phyloP scores from a whole-genome alignment of 2,329 filamentous ascomycete genomes.

The Claviceps sp. region DNA sequence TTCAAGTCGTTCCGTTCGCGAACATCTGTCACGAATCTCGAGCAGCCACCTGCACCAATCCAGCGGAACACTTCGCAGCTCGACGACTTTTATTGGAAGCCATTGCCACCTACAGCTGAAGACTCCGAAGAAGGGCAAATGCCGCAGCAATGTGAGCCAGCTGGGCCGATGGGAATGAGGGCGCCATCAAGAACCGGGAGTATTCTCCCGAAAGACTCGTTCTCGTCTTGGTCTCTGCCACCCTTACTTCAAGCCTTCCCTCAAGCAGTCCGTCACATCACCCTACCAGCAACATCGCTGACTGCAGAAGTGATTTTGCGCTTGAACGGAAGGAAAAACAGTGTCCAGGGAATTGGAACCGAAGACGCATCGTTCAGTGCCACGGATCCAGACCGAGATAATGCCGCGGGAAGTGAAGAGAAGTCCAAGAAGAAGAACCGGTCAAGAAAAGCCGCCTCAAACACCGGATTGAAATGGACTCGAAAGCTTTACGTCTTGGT shows the following conservation, averaged over 20 bases:
- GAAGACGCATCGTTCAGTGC: slow-evolving; percentile 7
- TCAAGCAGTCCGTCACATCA: slow-evolving; percentile 65
- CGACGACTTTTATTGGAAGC: slow-evolving; percentile 24
- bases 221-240: slow-evolving; percentile 49
- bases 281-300: slow-evolving; percentile 51
- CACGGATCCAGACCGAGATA: background rate
- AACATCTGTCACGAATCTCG: slow-evolving; percentile 23
- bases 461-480: slow-evolving; percentile 47
- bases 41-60: slow-evolving; percentile 27
- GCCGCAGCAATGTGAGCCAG: slow-evolving; percentile 4
- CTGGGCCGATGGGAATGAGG: slow-evolving; percentile 6
- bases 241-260: slow-evolving; percentile 80
- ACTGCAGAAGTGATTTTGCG: slow-evolving; percentile 58
- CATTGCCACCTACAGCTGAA: slow-evolving; percentile 13
- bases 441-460: slow-evolving; percentile 26
- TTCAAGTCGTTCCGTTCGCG: slow-evolving; percentile 27
- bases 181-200: slow-evolving; percentile 9
- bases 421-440: slow-evolving; percentile 32
- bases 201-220: slow-evolving; percentile 15
- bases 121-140: slow-evolving; percentile 6
- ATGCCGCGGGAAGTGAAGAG: slow-evolving; percentile 17
- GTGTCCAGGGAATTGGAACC: background rate
- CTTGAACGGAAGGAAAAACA: slow-evolving; percentile 36
- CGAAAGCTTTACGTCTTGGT: slow-evolving; percentile 61
- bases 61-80: slow-evolving; percentile 5